Evolutionary conservation across 1,284 basidiomycete genomes (phyloP).

Genomic region (Ustilago esculenta): DNA sequence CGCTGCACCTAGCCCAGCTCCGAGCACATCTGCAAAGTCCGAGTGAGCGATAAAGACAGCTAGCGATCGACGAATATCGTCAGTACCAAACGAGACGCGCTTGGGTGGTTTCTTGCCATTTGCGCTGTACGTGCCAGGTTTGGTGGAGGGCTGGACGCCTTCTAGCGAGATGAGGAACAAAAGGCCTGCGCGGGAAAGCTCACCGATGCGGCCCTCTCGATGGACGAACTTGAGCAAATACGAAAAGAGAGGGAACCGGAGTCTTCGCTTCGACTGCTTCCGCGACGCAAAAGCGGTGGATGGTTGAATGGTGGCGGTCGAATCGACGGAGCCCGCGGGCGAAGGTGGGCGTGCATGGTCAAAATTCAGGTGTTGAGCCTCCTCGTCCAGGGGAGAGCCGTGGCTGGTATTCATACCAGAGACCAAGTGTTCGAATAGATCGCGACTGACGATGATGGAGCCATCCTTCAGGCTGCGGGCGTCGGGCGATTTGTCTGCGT

Average conservation of each 20-base stretch:
- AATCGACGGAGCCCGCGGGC: conserved; percentile 39
- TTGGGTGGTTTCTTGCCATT: conserved; percentile 9
- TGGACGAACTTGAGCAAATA: conserved; percentile 95
- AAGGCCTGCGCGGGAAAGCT: conserved; percentile 89
- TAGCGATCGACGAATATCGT: conserved; percentile 72
- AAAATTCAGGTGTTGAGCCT: not conserved
- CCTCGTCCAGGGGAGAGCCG: not conserved
- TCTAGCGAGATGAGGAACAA: conserved; percentile 88
- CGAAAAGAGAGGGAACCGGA: conserved; percentile 74
- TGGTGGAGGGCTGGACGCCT: conserved; percentile 7
- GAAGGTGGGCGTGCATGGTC: conserved; percentile 21
- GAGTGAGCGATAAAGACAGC: conserved; percentile 93
- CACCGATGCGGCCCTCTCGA: conserved; percentile 90
- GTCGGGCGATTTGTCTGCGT: conserved; percentile 2
- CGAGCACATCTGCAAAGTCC: conserved; percentile 94
- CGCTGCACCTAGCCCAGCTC: conserved; percentile 89
- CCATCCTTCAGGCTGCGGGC: conserved; percentile 32
- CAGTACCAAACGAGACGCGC: conserved; percentile 22
- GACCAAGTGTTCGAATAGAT: conserved; percentile 11
- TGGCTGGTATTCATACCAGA: not conserved
- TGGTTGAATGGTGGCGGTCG: conserved; percentile 44
- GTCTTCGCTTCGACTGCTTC: conserved; percentile 18
- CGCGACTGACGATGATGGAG: conserved; percentile 39
- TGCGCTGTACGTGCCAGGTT: not conserved
- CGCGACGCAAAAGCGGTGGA: conserved; percentile 14